phyloP scores from a whole-genome alignment of 129 eudicot species.

The Erigeron canadensis region DNA sequence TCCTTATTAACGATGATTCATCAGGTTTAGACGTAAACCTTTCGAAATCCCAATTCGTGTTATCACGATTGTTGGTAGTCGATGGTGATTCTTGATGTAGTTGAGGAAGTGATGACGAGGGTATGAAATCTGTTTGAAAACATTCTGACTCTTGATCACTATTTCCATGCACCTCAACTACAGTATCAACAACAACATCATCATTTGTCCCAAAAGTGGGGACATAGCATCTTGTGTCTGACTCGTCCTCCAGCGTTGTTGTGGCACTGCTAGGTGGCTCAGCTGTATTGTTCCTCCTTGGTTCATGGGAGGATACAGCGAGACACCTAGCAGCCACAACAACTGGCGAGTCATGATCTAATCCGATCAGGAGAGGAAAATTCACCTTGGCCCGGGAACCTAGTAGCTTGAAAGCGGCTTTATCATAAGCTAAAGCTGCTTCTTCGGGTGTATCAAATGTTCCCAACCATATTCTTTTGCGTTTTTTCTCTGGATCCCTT shows the following conservation, averaged over 20 bases:
- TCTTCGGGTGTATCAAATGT: conserved; percentile 32
- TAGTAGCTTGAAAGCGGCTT: conserved; percentile 34
- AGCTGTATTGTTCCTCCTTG: not conserved
- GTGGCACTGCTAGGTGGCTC: conserved; percentile 6
- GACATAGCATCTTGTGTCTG: not conserved
- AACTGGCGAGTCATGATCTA: conserved; percentile 5
- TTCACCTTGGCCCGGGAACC: conserved; percentile 41
- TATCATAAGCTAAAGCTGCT: conserved; percentile 37
- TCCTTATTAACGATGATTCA: not conserved
- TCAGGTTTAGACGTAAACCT: conserved; percentile 13
- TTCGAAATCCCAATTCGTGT: conserved; percentile 12
- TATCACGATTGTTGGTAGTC: not conserved
- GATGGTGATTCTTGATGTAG: conserved; percentile 11
- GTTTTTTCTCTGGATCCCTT: conserved; percentile 31
- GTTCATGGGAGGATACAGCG: conserved; percentile 3
- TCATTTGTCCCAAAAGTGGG: not conserved
- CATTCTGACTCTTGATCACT: not conserved
- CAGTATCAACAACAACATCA: too few species aligned
- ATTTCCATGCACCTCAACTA: not conserved
- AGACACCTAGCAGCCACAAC: conserved; percentile 11
- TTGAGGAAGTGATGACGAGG: not conserved
- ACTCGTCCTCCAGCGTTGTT: conserved; percentile 4
- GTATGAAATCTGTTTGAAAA: not conserved
- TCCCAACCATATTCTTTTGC: conserved; percentile 36
- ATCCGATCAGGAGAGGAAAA: conserved; percentile 32